phyloP scores from a whole-genome alignment of 2,329 filamentous ascomycete genomes.

The Pseudogymnoascus sp. region DNA sequence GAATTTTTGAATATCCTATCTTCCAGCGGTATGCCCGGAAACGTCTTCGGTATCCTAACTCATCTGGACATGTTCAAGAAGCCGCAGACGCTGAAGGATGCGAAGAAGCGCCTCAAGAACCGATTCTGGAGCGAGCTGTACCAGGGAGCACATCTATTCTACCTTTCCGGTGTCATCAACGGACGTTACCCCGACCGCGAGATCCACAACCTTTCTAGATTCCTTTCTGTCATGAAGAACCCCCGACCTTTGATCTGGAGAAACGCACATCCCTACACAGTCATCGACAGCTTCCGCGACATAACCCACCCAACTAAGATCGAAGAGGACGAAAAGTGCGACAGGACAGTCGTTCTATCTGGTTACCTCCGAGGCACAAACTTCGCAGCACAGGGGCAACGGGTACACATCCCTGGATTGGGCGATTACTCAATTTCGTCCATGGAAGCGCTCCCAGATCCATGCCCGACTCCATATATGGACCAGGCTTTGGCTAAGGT shows the following conservation, averaged over 20 bases:
- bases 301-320: slow-evolving; percentile 88
- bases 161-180: slow-evolving; percentile 92
- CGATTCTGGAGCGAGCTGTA: slow-evolving; percentile 96
- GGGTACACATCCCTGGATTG: slow-evolving; percentile 85
- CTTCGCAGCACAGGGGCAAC: slow-evolving; percentile 74
- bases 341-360: slow-evolving; percentile 83
- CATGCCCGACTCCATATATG: slow-evolving; percentile 88
- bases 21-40: slow-evolving; percentile 95
- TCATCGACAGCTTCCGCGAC: slow-evolving; percentile 91
- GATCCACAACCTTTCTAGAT: slow-evolving; percentile 88
- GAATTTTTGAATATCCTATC: slow-evolving; percentile 92
- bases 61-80: slow-evolving; percentile 95
- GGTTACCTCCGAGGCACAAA: slow-evolving; percentile 94
- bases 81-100: slow-evolving; percentile 80
- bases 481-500: slow-evolving; percentile 79
- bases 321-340: slow-evolving; percentile 80
- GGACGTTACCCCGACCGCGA: slow-evolving; percentile 94
- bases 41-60: slow-evolving; percentile 94
- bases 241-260: slow-evolving; percentile 93
- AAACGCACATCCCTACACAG: slow-evolving; percentile 88
- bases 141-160: slow-evolving; percentile 94
- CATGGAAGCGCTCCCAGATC: slow-evolving; percentile 85
- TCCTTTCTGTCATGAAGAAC: slow-evolving; percentile 98
- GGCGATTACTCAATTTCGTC: slow-evolving; percentile 78
- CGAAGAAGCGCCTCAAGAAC: slow-evolving; percentile 94